A percentile compares a stretch with the other conserved stretches of the same genome.
These are phyloP conservation scores for Inosperma sp. DNA, from an alignment of 768 basidiomycete genomes.

Conservation along the genomic window DNA sequence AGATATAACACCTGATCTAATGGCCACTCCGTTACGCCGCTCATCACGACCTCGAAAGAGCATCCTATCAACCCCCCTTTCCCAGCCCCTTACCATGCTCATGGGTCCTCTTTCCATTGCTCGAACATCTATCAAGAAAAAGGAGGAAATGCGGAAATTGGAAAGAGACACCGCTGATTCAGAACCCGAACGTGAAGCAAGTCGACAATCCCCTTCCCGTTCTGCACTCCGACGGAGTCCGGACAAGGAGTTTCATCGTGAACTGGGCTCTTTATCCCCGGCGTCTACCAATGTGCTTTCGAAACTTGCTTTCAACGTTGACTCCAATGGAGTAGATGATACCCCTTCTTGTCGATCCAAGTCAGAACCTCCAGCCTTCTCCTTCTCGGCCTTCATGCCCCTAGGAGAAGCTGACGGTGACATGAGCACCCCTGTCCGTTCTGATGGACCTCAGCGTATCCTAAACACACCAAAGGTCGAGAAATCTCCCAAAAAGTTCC, in stretches of 20 bases:
- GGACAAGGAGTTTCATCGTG: slow-evolving; percentile 30
- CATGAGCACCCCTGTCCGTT: slow-evolving; percentile 16
- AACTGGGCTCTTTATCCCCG: slow-evolving; percentile 58
- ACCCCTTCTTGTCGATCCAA: slow-evolving; percentile 10
- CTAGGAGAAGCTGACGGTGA: slow-evolving; percentile 12
- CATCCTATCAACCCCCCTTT: slow-evolving; percentile 24
- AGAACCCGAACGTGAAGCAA: slow-evolving; percentile 17
- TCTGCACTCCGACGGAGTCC: slow-evolving; percentile 19
- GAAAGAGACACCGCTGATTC: slow-evolving; percentile 21
- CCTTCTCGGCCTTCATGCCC: slow-evolving; percentile 27
- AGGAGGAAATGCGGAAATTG: slow-evolving; percentile 6
- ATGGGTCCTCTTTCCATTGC: slow-evolving; percentile 19
- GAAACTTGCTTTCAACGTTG: slow-evolving; percentile 20
- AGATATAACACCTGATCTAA: too few species aligned
- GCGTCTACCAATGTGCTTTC: slow-evolving; percentile 38
- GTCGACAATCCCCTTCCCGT: slow-evolving; percentile 13
- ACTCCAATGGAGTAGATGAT: slow-evolving; percentile 4
- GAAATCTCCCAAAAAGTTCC: slow-evolving; percentile 29
- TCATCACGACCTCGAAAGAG: slow-evolving; percentile 41
- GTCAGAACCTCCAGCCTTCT: slow-evolving; percentile 20
- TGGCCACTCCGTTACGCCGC: slow-evolving; percentile 30
- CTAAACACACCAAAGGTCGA: slow-evolving; percentile 25
- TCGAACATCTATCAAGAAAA: slow-evolving; percentile 21
- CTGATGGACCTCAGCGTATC: slow-evolving; percentile 23
- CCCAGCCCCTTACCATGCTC: slow-evolving; percentile 8